These are phyloP conservation scores for Colletotrichum magnum DNA, from an alignment of 2,329 filamentous ascomycete genomes.

Conservation along the genomic window DNA sequence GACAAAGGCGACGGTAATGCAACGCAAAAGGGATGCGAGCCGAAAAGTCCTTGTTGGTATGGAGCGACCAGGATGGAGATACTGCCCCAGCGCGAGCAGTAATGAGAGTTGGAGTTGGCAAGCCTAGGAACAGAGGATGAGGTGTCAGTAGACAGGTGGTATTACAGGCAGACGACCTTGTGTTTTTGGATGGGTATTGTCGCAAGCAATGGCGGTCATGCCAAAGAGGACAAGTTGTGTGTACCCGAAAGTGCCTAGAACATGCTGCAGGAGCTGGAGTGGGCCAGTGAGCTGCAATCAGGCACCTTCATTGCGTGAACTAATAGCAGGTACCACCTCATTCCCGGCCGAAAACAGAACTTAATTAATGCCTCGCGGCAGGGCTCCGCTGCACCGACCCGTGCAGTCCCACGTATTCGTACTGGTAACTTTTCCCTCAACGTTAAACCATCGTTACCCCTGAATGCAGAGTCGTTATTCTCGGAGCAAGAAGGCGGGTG, in stretches of 20 bases:
- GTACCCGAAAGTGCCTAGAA: background rate
- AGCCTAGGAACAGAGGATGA: background rate
- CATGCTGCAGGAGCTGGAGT: background rate
- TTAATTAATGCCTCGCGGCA: no score
- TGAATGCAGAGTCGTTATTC: no score
- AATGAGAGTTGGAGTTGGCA: constrained; percentile 1
- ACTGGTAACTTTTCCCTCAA: no score
- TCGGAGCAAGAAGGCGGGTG: no score
- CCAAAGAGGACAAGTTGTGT: constrained; percentile 5
- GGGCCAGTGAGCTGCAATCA: no score
- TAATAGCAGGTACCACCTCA: no score
- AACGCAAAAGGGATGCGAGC: constrained; percentile 4
- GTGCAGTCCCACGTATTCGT: no score
- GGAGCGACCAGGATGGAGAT: constrained; percentile 16
- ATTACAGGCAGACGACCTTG: constrained; percentile 7
- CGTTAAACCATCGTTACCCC: no score
- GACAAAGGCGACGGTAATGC: constrained; percentile 8
- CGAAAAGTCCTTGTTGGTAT: constrained; percentile 25
- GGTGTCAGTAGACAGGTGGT: constrained; percentile 2
- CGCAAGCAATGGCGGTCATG: constrained; percentile 37
- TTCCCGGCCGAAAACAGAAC: no score
- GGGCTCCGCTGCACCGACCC: no score
- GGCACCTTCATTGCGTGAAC: no score
- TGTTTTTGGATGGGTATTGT: constrained; percentile 27
- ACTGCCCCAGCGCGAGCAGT: constrained; percentile 5